Evolutionary conservation across 768 basidiomycete species (phyloP).

Genomic region (Holtermannia corniformis): DNA sequence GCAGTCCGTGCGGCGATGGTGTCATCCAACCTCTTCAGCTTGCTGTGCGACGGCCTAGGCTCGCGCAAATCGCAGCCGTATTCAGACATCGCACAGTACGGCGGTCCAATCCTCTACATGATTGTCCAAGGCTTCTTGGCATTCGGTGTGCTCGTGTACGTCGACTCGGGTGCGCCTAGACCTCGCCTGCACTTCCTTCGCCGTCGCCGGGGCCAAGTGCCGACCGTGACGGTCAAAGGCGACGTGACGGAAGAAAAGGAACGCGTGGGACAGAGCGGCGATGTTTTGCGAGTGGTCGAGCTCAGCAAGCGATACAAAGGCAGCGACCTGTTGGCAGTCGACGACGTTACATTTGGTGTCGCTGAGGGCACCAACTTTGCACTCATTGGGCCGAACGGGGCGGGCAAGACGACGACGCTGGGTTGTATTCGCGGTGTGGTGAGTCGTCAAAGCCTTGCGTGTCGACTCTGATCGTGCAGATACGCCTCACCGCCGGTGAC

Average conservation of each 20-base stretch:
- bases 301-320: slow-evolving; percentile 54
- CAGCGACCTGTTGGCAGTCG: slow-evolving; percentile 51
- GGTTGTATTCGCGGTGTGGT: slow-evolving; percentile 52
- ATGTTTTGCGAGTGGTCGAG: slow-evolving; percentile 55
- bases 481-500: slow-evolving; percentile 60
- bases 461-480: slow-evolving; percentile 39
- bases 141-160: slow-evolving; percentile 58
- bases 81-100: slow-evolving; percentile 54
- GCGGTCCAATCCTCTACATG: slow-evolving; percentile 67
- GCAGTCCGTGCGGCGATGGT: slow-evolving; percentile 61
- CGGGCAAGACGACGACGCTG: slow-evolving; percentile 73
- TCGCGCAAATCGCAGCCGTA: slow-evolving; percentile 47
- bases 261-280: slow-evolving; percentile 46
- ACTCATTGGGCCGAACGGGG: slow-evolving; percentile 70
- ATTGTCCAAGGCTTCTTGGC: slow-evolving; percentile 54
- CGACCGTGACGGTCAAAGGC: slow-evolving; percentile 2
- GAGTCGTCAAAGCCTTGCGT: background rate
- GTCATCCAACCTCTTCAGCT: slow-evolving; percentile 66
- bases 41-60: slow-evolving; percentile 56
- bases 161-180: slow-evolving; percentile 56
- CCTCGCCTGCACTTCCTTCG: slow-evolving; percentile 35
- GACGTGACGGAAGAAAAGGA: slow-evolving; percentile 55
- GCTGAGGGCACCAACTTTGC: slow-evolving; percentile 58
- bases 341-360: slow-evolving; percentile 64
- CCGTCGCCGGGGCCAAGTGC: slow-evolving; percentile 10